Evolutionary conservation across 768 basidiomycete species (phyloP).

Genomic region (Pilatotrama ljubarskyi): DNA sequence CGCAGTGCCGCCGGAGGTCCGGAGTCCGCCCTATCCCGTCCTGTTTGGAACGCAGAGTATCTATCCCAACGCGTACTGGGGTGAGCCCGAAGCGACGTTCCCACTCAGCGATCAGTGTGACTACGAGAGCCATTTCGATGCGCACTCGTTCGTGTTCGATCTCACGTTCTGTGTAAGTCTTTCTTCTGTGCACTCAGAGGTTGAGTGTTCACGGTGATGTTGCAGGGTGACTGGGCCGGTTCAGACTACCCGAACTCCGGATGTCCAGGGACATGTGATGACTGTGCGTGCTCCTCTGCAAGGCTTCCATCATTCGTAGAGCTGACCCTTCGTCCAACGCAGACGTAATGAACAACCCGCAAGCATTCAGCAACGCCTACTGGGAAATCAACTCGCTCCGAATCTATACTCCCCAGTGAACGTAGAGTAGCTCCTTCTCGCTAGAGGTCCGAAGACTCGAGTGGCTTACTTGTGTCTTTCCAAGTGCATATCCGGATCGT

Average conservation of each 20-base stretch:
- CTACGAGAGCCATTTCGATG: conserved; percentile 52
- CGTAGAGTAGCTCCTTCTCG: not conserved
- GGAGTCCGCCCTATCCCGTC: conserved; percentile 16
- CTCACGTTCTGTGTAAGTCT: conserved; percentile 59
- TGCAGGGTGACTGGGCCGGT: conserved; percentile 57
- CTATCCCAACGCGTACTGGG: conserved; percentile 38
- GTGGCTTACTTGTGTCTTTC: too few species aligned
- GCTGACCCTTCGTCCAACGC: not conserved
- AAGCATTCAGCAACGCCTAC: conserved; percentile 60
- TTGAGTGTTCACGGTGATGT: not conserved
- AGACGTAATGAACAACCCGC: conserved; percentile 64
- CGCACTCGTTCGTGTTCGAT: conserved; percentile 57
- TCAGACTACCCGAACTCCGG: conserved; percentile 40
- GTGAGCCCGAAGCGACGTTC: conserved; percentile 50
- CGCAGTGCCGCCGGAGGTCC: conserved; percentile 45
- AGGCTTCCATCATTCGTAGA: not conserved
- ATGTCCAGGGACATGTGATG: conserved; percentile 44
- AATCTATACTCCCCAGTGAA: conserved; percentile 43
- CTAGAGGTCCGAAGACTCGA: too few species aligned
- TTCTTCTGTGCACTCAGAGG: not conserved
- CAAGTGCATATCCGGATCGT: too few species aligned
- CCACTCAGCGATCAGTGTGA: conserved; percentile 48
- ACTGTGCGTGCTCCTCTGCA: conserved; percentile 42
- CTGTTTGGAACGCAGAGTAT: conserved; percentile 10
- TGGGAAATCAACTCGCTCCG: conserved; percentile 67